Percentiles rank a stretch among this genome's conserved stretches.
Conservation (phyloP, 208 protist species). For the Leishmania amazonensis region DNA sequence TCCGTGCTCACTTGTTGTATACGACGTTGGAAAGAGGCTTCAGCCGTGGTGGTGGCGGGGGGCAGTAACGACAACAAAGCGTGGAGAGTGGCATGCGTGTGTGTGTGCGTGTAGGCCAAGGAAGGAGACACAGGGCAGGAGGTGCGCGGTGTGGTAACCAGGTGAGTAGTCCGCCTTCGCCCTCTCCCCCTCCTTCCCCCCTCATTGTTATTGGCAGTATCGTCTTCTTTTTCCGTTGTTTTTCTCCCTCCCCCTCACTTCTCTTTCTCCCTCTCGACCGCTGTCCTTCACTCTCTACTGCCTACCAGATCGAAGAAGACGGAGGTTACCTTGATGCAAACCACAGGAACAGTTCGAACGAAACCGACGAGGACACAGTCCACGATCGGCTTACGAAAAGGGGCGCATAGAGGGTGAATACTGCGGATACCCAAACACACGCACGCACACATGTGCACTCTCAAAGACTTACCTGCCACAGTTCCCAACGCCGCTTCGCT, state of each 20-base stretch:
- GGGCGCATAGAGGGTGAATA: neutral
- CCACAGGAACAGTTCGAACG: neutral
- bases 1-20: neutral
- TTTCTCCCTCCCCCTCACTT: neutral
- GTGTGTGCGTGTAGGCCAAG: neutral
- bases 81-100: neutral
- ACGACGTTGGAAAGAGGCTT: neutral
- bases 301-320: neutral
- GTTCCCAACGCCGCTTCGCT: neutral
- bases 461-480: neutral
- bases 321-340: neutral
- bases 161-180: neutral
- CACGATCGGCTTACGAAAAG: neutral
- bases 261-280: neutral
- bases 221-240: neutral
- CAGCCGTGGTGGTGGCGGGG: neutral
- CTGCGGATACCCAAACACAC: neutral
- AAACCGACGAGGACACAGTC: neutral
- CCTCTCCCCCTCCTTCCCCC: neutral
- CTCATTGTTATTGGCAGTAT: neutral
- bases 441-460: neutral
- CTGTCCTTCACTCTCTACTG: neutral
- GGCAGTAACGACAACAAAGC: neutral
- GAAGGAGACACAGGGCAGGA: neutral
- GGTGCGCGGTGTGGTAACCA: neutral